These are phyloP conservation scores for Ophiostoma sp. DNA, from an alignment of 2,329 filamentous ascomycete species.

Conservation along the genomic window DNA sequence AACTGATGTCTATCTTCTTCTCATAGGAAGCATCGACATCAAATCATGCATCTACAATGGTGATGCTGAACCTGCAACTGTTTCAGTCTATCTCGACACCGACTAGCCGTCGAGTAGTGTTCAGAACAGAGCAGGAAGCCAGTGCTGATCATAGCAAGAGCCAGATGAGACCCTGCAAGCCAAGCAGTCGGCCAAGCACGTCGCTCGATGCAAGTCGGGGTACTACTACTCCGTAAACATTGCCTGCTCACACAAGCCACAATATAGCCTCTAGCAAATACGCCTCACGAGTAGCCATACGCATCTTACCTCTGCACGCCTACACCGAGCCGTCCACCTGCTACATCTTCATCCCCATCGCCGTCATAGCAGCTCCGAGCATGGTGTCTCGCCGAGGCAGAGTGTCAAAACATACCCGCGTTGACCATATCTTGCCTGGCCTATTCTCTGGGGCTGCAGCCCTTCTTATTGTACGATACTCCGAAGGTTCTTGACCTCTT, in stretches of 20 bases:
- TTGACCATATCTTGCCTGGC: background rate
- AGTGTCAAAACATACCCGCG: background rate
- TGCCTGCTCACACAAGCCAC: background rate
- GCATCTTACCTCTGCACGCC: too few species aligned
- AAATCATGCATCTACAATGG: background rate
- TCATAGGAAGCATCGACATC: background rate
- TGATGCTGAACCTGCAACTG: background rate
- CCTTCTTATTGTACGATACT: background rate
- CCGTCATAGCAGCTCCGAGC: background rate
- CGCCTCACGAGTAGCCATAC: background rate
- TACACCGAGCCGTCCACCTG: background rate
- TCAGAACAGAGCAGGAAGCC: too few species aligned
- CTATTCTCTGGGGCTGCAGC: background rate
- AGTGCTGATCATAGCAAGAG: too few species aligned
- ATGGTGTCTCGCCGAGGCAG: background rate
- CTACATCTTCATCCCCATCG: background rate
- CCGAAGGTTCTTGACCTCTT: too few species aligned
- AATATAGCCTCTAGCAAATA: background rate
- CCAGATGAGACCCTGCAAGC: too few species aligned
- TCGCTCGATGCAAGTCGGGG: too few species aligned
- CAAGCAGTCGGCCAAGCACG: background rate
- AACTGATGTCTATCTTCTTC: background rate
- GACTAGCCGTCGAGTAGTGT: too few species aligned
- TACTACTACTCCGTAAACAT: too few species aligned
- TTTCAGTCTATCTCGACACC: background rate